Base-by-base conservation (phyloP, 2,329 filamentous ascomycete genomes). In the Xylaria sp. region DNA sequence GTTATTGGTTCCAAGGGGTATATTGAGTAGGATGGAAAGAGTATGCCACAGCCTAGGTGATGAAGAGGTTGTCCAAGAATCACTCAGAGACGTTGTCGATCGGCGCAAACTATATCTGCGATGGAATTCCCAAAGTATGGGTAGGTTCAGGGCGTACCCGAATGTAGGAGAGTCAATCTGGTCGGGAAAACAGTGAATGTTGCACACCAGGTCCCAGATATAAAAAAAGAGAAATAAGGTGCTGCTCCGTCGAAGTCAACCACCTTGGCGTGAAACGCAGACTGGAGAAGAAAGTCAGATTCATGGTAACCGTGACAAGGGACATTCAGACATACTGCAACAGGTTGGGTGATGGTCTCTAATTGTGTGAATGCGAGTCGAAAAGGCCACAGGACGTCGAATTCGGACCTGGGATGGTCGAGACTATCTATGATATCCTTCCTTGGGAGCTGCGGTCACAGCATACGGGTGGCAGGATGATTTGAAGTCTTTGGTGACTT, bases 151-250 rank as follows among this genome's bases (percentile, higher is more conserved):
- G 2, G 42, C 34, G 48, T 20, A 40, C 7, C 47, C 29, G 19
- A 38, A 26, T 57, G 41, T 42, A 44, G 29, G 44, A 49, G 37
- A 24, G 39, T 22, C 18, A 37, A 29, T 52, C 21, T 19, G 48
- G 20, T n/a, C 26, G 21, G 34, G 13, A 50, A 38, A 51, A 24
- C 8, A 48, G 39, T 42, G 18, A 39, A 13, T 6, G 26, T 17
- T 44, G 17, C 43, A 50, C 42, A 9, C 45, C 18, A 42, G 45
- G 48, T 41, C 44, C 48, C 42, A n/a, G 43, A 38, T 48, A 26
- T 40, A 24, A 16, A 21, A 37, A 44, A 37, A 57, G 54, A 57
- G 52, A 49, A 40, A 58, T 62, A 62, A 56, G 55, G 57, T 62
- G 62, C 50, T 59, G 48, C 46, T 13, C 50, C 44, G 55, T 45